These are phyloP conservation scores for Penicillium sp. DNA, from an alignment of 2,329 filamentous ascomycete genomes.

Conservation along the genomic window DNA sequence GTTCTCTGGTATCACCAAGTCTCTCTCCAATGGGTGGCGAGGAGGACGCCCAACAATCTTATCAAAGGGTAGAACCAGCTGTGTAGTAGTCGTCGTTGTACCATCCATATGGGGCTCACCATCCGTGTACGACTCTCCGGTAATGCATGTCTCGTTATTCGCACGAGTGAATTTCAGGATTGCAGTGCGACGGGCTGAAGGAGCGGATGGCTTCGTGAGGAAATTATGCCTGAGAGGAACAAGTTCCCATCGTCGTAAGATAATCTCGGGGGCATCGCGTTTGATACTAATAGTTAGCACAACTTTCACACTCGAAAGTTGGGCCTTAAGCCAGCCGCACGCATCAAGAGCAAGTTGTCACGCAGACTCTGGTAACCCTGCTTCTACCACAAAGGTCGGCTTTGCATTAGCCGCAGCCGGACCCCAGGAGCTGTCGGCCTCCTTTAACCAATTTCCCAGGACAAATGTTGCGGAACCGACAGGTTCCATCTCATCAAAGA, in stretches of 20 bases:
- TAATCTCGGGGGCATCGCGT: conserved; percentile 15
- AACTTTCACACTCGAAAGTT: conserved; percentile 18
- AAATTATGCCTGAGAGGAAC: conserved; percentile 11
- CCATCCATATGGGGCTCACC: too few species aligned
- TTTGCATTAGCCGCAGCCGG: conserved; percentile 13
- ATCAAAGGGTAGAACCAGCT: conserved; percentile 18
- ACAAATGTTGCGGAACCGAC: conserved; percentile 14
- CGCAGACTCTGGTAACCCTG: conserved; percentile 18
- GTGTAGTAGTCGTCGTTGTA: conserved; percentile 18
- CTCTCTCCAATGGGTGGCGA: conserved; percentile 15
- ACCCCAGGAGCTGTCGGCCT: conserved; percentile 22
- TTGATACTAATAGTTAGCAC: conserved; percentile 20
- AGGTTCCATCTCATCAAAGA: conserved; percentile 12
- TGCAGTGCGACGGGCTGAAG: conserved; percentile 16
- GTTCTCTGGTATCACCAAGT: conserved; percentile 18
- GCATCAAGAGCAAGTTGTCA: conserved; percentile 20
- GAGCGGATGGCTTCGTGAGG: conserved; percentile 14
- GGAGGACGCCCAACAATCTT: conserved; percentile 40
- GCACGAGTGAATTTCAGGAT: conserved; percentile 17
- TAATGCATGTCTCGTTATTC: conserved; percentile 17
- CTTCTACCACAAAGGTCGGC: conserved; percentile 19
- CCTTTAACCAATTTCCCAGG: conserved; percentile 20
- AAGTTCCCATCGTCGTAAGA: conserved; percentile 19
- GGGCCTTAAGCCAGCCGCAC: conserved; percentile 18
- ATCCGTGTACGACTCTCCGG: conserved; percentile 17